A percentile compares a stretch with the other conserved stretches of the same genome.
These are phyloP conservation scores for Astrothelium subdiscretum DNA, from an alignment of 495 filamentous ascomycete genomes.

Conservation along the genomic window DNA sequence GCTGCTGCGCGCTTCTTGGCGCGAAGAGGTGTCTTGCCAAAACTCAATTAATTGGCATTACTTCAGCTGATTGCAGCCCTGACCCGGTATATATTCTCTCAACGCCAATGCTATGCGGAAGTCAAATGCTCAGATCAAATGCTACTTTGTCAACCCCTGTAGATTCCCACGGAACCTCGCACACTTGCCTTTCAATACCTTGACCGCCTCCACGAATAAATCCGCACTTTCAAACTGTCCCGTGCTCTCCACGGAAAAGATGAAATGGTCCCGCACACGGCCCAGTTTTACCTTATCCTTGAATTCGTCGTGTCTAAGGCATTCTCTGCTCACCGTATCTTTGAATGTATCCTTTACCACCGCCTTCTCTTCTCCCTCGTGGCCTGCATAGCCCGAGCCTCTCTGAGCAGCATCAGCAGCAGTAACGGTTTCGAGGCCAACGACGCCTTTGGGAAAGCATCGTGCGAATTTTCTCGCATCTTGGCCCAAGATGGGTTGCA, in stretches of 20 bases:
- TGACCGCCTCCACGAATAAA: constrained; percentile 80
- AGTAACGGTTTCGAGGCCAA: constrained; percentile 63
- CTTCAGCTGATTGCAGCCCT: no score
- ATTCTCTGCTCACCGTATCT: constrained; percentile 91
- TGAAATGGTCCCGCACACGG: constrained; percentile 85
- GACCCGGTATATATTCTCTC: no score
- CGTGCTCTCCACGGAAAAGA: constrained; percentile 88
- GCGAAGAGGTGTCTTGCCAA: no score
- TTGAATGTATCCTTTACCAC: constrained; percentile 71
- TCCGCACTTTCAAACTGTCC: constrained; percentile 87
- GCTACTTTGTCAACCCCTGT: constrained; percentile 28
- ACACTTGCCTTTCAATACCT: constrained; percentile 71
- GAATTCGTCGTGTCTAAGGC: constrained; percentile 84
- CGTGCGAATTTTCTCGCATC: constrained; percentile 81
- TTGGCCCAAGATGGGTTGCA: constrained; percentile 65
- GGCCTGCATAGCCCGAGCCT: constrained; percentile 59
- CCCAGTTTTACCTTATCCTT: constrained; percentile 89
- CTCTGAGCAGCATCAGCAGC: constrained; percentile 47
- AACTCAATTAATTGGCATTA: no score
- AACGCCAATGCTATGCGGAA: not conserved
- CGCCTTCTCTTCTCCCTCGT: constrained; percentile 65
- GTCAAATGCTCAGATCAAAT: not conserved
- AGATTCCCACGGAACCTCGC: constrained; percentile 51
- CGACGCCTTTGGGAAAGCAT: constrained; percentile 87
- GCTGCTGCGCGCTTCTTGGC: no score